Base-by-base conservation (phyloP, 495 filamentous ascomycete genomes). In the Penicillium robsamsonii region DNA sequence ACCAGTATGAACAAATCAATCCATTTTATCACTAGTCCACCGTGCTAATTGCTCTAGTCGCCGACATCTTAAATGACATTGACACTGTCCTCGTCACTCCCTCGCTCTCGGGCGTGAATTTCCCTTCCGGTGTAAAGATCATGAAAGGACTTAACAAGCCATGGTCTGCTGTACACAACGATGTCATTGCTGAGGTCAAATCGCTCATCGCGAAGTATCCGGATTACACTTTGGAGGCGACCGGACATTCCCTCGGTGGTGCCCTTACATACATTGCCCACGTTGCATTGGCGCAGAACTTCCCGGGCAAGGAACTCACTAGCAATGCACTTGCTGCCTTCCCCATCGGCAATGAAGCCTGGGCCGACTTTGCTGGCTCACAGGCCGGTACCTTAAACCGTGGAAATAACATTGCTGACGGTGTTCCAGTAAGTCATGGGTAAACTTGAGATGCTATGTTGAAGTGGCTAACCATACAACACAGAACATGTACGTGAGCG, bases 61-160 rank as follows among this genome's bases (percentile, higher is more conserved):
- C 50, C 11, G 65, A 72, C 46, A 66, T 79, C 29, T 56, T 70
- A 37, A 77, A 74, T 45, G 65, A 73, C 24, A 56, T 77, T 15
- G 69, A 75, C 38, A 68, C 49, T 38, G 65, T 54, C 13, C 45
- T 77, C 30, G 71, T 76, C 30, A 62, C 65, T 18, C 57, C 62
- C 0, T 53, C 48, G 2, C 56, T 69, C 8, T 71, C 70, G 1
- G 70, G 70, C 9, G 64, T 73, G 17, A 58, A 27, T 6, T 71
- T 71, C 51, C 70, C 70, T 8, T 60, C 64, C 8, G 63, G 58
- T 17, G 68, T 60, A 13, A 46, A 66, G 53, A 65, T 73, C 44
- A 73, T 73, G 70, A 35, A 46, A 2, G 70, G 68, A 0, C 53
- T 72, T 27, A 59, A 57, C 44, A 57, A 42, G 2, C 68, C 68